Evolutionary conservation across 2,329 filamentous ascomycete genomes (phyloP), one percentile per base, ranked within the genome.

Genomic region (Penicillium sclerotigenum): DNA sequence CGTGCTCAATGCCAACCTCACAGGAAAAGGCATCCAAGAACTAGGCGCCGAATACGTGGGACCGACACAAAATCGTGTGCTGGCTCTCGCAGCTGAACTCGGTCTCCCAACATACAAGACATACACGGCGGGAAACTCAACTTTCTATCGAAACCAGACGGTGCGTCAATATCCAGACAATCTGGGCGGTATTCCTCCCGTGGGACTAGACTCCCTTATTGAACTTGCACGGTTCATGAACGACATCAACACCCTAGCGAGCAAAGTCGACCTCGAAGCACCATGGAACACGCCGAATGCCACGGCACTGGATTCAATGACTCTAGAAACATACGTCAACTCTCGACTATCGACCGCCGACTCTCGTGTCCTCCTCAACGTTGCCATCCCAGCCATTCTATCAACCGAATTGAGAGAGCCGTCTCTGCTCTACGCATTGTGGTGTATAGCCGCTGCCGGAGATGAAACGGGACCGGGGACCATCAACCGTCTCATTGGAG

Each of bases 21-120:
- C 53, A 2, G 59, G 60, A 16, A 62, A 62, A 7, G 51, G 53
- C 6, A 48, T 59, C 7, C 61, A 58, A n/a, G 68, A 71, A 33
- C 55, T 66, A 10, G 68, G 67, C 7, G 68, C 60, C 9, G 64
- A 59, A 8, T 71, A 66, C 11, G 52, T 69, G 2, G 66, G 65
- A 24, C 68, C 61, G 38, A 67, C 64, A 6, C 62, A 69, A 41
- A 59, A 67, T 24, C 57, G 54, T 9, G 59, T 67, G 1, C 46
- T 66, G 0, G 59, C 58, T 16, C 54, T 69, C 10, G 59, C 61
- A 29, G 24, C 38, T 1, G 56, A 64, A 4, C 65, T 68, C 8
- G 53, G 52, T 10, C 42, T 68, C 2, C 28, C 57, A 13, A 61
- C 59, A 1, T 66, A 60, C 38, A 47, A 50, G 22, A 61, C 59